Percentiles rank a stretch among this genome's conserved stretches.
These are phyloP conservation scores for Ophiostoma sp. DNA, from an alignment of 2,329 filamentous ascomycete species.

Conservation along the genomic window DNA sequence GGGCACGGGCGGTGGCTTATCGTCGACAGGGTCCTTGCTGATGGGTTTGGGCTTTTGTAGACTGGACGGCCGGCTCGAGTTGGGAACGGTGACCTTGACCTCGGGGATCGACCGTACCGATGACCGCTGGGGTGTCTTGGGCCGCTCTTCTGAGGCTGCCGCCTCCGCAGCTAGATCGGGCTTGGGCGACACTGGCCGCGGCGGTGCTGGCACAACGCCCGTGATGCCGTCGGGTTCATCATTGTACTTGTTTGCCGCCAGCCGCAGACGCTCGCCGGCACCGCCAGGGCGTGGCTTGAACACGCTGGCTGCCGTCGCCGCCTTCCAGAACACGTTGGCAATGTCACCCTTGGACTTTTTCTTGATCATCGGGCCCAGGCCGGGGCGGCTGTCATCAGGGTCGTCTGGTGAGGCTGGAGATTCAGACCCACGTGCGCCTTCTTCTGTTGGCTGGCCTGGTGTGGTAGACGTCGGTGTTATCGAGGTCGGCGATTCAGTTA, in stretches of 20 bases:
- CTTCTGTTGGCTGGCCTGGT: background rate
- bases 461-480: background rate
- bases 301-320: conserved; percentile 61
- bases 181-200: conserved; percentile 40
- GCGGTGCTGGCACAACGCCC: conserved; percentile 76
- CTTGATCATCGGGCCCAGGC: conserved; percentile 86
- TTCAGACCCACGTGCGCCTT: conserved; percentile 18
- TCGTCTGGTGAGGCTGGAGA: conserved; percentile 27
- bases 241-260: conserved; percentile 51
- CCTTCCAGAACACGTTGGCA: conserved; percentile 72
- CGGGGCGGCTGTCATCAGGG: conserved; percentile 52
- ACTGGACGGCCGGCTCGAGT: conserved; percentile 38
- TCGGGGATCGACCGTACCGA: conserved; percentile 51
- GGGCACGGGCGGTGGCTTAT: conserved; percentile 32
- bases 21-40: conserved; percentile 26
- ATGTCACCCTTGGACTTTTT: conserved; percentile 66
- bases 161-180: conserved; percentile 27
- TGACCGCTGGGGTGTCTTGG: conserved; percentile 32
- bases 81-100: conserved; percentile 52
- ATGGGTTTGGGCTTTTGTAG: conserved; percentile 31
- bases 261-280: conserved; percentile 70
- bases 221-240: conserved; percentile 85
- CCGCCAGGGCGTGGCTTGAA: conserved; percentile 89
- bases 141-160: conserved; percentile 29
- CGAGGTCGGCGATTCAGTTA: conserved; percentile 22